Conservation (phyloP, 345 rosid genomes). For the Eucalyptus leucophloia region DNA sequence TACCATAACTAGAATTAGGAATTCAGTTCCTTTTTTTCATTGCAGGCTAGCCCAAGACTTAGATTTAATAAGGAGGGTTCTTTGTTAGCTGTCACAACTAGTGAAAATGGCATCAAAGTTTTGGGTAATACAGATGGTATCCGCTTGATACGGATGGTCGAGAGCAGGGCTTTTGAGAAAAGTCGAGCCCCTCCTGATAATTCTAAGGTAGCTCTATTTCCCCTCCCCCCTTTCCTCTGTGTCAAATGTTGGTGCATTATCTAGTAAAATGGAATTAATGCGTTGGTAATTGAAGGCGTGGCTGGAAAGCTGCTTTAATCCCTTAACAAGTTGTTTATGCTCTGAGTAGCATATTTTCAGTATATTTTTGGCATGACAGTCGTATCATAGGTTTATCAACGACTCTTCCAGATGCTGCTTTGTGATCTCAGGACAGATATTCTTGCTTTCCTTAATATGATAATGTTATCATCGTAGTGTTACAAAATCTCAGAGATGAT, state of each 20-base stretch:
- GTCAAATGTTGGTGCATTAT: background rate
- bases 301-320: background rate
- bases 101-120: constrained; percentile 46
- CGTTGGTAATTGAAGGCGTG: background rate
- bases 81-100: constrained; percentile 42
- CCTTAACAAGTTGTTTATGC: background rate
- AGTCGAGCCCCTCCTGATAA: constrained; percentile 22
- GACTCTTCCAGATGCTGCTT: background rate
- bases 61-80: constrained; percentile 62
- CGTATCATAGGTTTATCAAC: background rate
- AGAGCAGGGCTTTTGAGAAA: constrained; percentile 25
- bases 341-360: background rate
- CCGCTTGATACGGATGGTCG: constrained; percentile 26
- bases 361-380: background rate
- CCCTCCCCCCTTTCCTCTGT: background rate
- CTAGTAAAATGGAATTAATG: background rate
- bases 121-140: constrained; percentile 38
- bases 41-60: constrained; percentile 51
- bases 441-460: background rate
- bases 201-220: constrained; percentile 21
- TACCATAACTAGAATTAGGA: background rate
- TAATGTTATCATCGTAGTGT: background rate
- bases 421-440: background rate
- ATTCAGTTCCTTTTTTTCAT: background rate
- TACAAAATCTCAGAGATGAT: background rate